Evolutionary conservation across 2,329 filamentous ascomycete genomes (phyloP).

Genomic region (Claviceps pazoutovae): DNA sequence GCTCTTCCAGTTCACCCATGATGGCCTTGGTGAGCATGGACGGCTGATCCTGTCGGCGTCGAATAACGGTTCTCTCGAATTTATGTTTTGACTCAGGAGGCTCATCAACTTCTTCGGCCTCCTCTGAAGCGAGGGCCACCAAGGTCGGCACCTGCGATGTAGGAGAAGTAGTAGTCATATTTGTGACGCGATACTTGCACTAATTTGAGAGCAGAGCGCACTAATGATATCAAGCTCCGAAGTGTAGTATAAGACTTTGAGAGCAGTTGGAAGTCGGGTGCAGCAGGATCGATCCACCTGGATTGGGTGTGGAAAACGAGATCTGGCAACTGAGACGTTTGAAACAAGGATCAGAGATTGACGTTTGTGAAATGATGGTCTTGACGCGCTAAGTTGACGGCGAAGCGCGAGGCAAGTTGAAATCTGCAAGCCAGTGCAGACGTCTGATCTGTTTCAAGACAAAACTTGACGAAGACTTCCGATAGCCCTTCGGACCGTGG

Average conservation of each 20-base stretch:
- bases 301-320: neutral
- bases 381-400: neutral
- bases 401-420: slow-evolving; percentile 11
- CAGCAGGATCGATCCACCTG: neutral
- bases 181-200: neutral
- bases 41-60: slow-evolving; percentile 43
- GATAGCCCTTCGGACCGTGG: slow-evolving; percentile 24
- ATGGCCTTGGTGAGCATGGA: slow-evolving; percentile 83
- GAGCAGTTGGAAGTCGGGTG: neutral
- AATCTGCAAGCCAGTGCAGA: slow-evolving; percentile 14
- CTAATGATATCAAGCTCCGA: neutral
- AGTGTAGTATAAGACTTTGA: neutral
- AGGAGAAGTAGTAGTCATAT: slow-evolving; percentile 14
- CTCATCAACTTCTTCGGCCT: slow-evolving; percentile 71
- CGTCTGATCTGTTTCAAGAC: slow-evolving; percentile 8
- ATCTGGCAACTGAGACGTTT: neutral
- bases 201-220: neutral
- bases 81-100: slow-evolving; percentile 52
- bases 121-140: slow-evolving; percentile 34
- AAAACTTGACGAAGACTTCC: slow-evolving; percentile 7
- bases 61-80: slow-evolving; percentile 34
- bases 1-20: slow-evolving; percentile 50
- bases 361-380: neutral
- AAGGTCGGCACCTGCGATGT: slow-evolving; percentile 18
- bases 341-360: neutral